phyloP scores from a whole-genome alignment of 1,139 yeast genomes.

The Debaryomycetaceae sp. region DNA sequence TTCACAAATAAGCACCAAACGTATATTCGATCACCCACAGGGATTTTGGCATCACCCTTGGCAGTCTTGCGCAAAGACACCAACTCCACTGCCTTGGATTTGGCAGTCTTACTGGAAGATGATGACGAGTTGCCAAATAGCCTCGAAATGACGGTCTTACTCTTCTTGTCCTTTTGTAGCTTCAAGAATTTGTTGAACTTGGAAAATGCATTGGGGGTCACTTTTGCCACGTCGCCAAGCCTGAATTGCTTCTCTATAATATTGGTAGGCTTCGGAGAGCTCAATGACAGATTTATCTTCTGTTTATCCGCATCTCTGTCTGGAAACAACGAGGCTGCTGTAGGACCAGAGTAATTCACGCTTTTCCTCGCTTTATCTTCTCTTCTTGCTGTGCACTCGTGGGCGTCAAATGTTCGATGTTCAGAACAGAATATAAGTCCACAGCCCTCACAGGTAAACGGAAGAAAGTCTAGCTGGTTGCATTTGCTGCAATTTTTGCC shows the following conservation, averaged over 20 bases:
- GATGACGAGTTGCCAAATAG: constrained; percentile 12
- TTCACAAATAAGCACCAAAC: constrained; percentile 55
- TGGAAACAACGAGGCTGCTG: constrained; percentile 53
- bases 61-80: constrained; percentile 49
- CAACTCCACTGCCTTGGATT: constrained; percentile 21
- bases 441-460: constrained; percentile 62
- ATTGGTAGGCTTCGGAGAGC: constrained; percentile 23
- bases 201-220: constrained; percentile 35
- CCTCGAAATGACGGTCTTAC: constrained; percentile 12
- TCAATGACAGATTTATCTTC: constrained; percentile 38
- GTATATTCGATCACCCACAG: constrained; percentile 56
- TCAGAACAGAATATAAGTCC: constrained; percentile 53
- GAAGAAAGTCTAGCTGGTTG: constrained; percentile 63
- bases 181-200: constrained; percentile 46
- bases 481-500: constrained; percentile 68
- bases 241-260: constrained; percentile 24
- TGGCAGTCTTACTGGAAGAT: constrained; percentile 4
- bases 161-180: constrained; percentile 19
- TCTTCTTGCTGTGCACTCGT: constrained; percentile 36
- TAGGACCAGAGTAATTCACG: constrained; percentile 16
- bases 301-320: constrained; percentile 43
- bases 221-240: constrained; percentile 28
- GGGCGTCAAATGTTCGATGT: constrained; percentile 51
- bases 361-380: constrained; percentile 10
- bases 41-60: constrained; percentile 64